A percentile compares a stretch with the other conserved stretches of the same genome.
phyloP scores from a whole-genome alignment of 306 rosid species.

The Leucaena leucocephala region DNA sequence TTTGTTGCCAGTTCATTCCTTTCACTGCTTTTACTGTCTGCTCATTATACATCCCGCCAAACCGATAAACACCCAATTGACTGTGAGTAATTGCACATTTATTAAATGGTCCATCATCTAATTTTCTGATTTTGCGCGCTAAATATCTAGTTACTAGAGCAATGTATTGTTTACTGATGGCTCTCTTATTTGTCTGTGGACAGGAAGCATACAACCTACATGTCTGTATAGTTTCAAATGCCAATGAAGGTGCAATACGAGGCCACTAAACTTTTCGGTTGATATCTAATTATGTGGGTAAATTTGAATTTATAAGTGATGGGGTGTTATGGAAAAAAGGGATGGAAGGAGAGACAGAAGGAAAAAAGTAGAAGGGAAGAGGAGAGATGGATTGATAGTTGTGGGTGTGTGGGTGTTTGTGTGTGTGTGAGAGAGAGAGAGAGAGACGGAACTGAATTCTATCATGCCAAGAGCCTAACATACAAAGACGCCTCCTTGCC shows the following conservation, averaged over 20 bases:
- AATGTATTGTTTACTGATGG: conserved; percentile 27
- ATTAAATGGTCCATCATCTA: neutral
- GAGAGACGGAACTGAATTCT: too few species aligned
- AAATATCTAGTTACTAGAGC: conserved; percentile 21
- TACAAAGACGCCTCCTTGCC: neutral
- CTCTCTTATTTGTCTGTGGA: conserved; percentile 35
- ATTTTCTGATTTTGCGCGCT: conserved; percentile 13
- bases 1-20: conserved; percentile 99
- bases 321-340: neutral
- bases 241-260: conserved; percentile 35
- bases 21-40: conserved; percentile 91
- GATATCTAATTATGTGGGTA: conserved; percentile 15
- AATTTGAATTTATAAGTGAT: conserved; percentile 26
- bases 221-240: conserved; percentile 31
- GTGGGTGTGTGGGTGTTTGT: neutral
- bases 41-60: conserved; percentile 94
- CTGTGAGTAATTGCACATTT: conserved; percentile 48
- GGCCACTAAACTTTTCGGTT: conserved; percentile 17
- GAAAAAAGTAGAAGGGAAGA: neutral
- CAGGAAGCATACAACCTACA: conserved; percentile 33
- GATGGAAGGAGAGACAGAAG: neutral
- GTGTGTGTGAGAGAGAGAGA: too few species aligned
- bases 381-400: neutral
- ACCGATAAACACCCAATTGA: conserved; percentile 97
- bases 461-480: too few species aligned